Percentiles rank a stretch among this genome's conserved stretches.
Evolutionary conservation across 2,329 filamentous ascomycete genomes (phyloP).

Genomic region (Didymosphaeria variabile): DNA sequence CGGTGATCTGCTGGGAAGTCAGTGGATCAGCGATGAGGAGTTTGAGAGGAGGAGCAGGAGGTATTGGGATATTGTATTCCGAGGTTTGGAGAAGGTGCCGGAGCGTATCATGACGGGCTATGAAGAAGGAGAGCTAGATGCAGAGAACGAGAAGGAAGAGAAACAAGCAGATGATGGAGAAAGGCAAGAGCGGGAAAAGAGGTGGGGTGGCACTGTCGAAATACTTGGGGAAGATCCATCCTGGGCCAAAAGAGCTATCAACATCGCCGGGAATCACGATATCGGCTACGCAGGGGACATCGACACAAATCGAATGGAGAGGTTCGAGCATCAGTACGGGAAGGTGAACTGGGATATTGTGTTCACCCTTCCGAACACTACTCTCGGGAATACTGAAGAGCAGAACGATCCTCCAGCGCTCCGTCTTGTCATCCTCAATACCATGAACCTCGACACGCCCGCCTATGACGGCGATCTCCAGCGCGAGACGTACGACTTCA

Average conservation of each 20-base stretch:
- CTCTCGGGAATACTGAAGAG: neutral
- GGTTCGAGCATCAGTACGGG: conserved; percentile 88
- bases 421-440: conserved; percentile 86
- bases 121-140: conserved; percentile 3
- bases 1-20: conserved; percentile 90
- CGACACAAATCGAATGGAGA: conserved; percentile 73
- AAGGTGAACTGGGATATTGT: conserved; percentile 89
- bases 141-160: neutral
- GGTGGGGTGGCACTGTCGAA: conserved; percentile 45
- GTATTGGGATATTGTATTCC: conserved; percentile 84
- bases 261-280: conserved; percentile 94
- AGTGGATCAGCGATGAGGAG: conserved; percentile 90
- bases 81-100: conserved; percentile 69
- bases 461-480: conserved; percentile 74
- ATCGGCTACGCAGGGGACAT: conserved; percentile 96
- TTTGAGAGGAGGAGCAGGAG: conserved; percentile 76
- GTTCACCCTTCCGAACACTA: conserved; percentile 57
- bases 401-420: conserved; percentile 67
- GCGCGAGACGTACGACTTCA: conserved; percentile 78
- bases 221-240: conserved; percentile 56
- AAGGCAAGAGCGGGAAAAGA: conserved; percentile 24
- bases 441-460: conserved; percentile 91
- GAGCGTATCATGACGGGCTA: conserved; percentile 45
- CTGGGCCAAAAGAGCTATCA: conserved; percentile 84
- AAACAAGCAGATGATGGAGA: conserved; percentile 21